A percentile compares a stretch with the other conserved stretches of the same genome.
Conservation (phyloP, 805 yeast genomes). For the Blastobotrys peoriensis region DNA sequence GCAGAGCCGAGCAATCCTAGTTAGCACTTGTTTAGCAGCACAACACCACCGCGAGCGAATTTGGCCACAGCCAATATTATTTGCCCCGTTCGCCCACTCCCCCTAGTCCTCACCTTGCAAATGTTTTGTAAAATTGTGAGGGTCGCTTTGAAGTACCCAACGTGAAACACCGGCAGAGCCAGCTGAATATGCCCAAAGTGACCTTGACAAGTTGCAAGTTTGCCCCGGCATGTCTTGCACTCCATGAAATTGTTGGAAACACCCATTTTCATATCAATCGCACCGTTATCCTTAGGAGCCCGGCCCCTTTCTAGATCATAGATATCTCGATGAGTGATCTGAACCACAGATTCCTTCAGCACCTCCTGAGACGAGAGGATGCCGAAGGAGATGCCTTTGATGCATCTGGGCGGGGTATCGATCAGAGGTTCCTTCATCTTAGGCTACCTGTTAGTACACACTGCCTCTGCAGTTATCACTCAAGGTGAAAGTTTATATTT, state of each 20-base stretch:
- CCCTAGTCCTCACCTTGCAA: constrained; percentile 49
- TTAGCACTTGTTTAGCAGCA: not conserved
- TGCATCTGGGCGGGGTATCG: constrained; percentile 84
- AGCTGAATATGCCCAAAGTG: constrained; percentile 94
- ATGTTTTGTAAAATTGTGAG: constrained; percentile 83
- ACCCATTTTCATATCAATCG: constrained; percentile 91
- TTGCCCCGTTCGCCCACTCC: not conserved
- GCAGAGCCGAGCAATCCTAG: constrained; percentile 62
- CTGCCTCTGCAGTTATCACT: not conserved
- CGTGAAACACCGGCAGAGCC: constrained; percentile 95
- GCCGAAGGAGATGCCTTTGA: constrained; percentile 85
- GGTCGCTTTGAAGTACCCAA: constrained; percentile 91
- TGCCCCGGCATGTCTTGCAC: constrained; percentile 89
- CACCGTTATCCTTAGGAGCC: constrained; percentile 76
- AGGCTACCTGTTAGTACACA: not conserved
- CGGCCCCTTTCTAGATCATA: constrained; percentile 89
- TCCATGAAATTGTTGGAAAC: constrained; percentile 79
- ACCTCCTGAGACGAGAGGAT: constrained; percentile 91
- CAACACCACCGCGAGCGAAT: not conserved
- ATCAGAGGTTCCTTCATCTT: constrained; percentile 39
- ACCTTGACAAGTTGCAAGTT: constrained; percentile 92
- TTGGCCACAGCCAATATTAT: not conserved
- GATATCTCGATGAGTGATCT: constrained; percentile 82
- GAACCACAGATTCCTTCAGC: constrained; percentile 90
- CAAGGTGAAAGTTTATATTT: no score